These are phyloP conservation scores for Xerocomus amazonicus DNA, from an alignment of 1,284 basidiomycete species.

Conservation along the genomic window DNA sequence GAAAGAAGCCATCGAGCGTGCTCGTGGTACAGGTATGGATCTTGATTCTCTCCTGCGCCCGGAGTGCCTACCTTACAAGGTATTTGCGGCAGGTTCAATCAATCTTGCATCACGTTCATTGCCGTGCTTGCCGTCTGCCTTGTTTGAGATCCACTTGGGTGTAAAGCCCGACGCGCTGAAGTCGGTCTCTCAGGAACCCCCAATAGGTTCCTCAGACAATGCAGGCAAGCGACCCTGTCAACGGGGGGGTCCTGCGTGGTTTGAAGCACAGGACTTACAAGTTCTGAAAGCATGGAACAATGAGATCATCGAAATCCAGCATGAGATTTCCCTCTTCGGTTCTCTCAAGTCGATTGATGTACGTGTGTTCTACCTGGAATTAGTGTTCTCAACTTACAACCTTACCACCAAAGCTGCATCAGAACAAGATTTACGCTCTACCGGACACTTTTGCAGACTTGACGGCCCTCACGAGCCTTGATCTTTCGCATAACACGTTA, in stretches of 20 bases:
- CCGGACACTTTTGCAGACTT: slow-evolving; percentile 66
- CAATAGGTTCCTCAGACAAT: slow-evolving; percentile 43
- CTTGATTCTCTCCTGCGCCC: slow-evolving; percentile 29
- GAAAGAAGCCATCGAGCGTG: slow-evolving; percentile 72
- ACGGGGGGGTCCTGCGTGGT: slow-evolving; percentile 59
- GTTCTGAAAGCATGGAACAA: slow-evolving; percentile 75
- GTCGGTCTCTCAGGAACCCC: slow-evolving; percentile 59
- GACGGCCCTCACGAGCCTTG: slow-evolving; percentile 55
- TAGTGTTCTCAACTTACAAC: slow-evolving; percentile 2
- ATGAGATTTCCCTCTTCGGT: slow-evolving; percentile 77
- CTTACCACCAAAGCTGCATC: slow-evolving; percentile 56
- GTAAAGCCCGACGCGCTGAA: slow-evolving; percentile 63
- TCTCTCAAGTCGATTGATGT: slow-evolving; percentile 75
- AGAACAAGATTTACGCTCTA: slow-evolving; percentile 59
- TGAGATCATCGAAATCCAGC: slow-evolving; percentile 70
- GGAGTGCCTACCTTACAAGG: slow-evolving; percentile 45
- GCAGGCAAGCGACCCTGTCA: slow-evolving; percentile 34
- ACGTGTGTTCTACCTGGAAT: slow-evolving; percentile 26
- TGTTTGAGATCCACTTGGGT: slow-evolving; percentile 77
- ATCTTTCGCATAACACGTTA: slow-evolving; percentile 69
- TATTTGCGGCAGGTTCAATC: slow-evolving; percentile 51
- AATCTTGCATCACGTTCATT: slow-evolving; percentile 70
- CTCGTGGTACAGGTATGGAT: slow-evolving; percentile 64
- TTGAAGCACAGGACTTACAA: slow-evolving; percentile 71
- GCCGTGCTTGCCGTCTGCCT: slow-evolving; percentile 65